These are phyloP conservation scores for Trapa bicornis DNA, from an alignment of 345 rosid genomes.

Conservation along the genomic window DNA sequence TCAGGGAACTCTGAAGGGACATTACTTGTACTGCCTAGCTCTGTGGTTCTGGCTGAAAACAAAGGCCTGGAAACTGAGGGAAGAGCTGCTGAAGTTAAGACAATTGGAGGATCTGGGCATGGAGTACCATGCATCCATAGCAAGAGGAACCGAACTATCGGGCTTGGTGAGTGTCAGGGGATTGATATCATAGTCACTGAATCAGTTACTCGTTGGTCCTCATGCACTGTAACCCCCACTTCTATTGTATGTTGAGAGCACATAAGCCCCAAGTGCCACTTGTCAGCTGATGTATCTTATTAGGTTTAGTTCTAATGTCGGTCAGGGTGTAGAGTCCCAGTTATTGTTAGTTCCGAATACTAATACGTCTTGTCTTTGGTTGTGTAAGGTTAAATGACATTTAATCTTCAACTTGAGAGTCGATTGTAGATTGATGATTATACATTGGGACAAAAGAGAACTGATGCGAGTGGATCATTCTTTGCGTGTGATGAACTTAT, in stretches of 20 bases:
- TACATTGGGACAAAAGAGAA: background rate
- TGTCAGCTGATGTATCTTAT: background rate
- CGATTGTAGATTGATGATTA: background rate
- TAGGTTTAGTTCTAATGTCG: slow-evolving; percentile 1
- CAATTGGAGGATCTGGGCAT: slow-evolving; percentile 26
- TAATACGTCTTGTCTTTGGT: background rate
- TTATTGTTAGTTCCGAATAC: background rate
- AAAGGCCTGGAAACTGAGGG: slow-evolving; percentile 13
- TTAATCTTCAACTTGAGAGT: background rate
- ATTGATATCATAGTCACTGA: slow-evolving; percentile 34
- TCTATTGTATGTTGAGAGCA: slow-evolving; percentile 37
- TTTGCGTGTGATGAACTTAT: background rate
- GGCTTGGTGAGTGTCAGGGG: slow-evolving; percentile 40
- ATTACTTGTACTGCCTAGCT: slow-evolving; percentile 6
- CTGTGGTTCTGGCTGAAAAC: slow-evolving; percentile 12
- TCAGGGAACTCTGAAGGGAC: slow-evolving; percentile 20
- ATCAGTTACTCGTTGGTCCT: slow-evolving; percentile 61
- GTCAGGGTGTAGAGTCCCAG: background rate
- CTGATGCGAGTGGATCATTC: background rate
- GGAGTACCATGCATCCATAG: slow-evolving; percentile 31
- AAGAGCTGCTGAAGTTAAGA: slow-evolving; percentile 19
- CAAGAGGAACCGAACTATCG: slow-evolving; percentile 49
- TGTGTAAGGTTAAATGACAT: background rate
- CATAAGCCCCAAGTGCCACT: background rate
- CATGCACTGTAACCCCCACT: slow-evolving; percentile 44